Base-by-base conservation (phyloP, 352 stramenopile species). In the Globisporangium irregulare region DNA sequence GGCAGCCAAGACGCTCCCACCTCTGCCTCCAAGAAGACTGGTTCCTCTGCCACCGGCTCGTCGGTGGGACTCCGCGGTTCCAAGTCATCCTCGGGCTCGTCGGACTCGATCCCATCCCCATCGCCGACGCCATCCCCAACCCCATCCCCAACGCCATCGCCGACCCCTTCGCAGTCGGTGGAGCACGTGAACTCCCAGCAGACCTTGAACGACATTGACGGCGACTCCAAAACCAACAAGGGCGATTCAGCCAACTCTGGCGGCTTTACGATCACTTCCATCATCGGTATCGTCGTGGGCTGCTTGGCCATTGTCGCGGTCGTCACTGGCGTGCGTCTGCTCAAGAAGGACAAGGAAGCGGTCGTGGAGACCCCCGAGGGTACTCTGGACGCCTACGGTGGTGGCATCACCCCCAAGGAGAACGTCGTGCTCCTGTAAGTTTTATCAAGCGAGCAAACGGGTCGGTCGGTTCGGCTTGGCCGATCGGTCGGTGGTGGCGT, bases 401-500 rank as follows among this genome's bases (percentile, higher is more conserved):
- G 78, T 32, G 76, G 85, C 66, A 86, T 93, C 71, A 93, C 85
- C 69, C 85, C 85, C 51, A 93, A 93, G 75, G 85, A 93, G 70
- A 85, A 91, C 64, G 83, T 93, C 71, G 68, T 93, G 64, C 77
- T 93, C 69, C 76, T 93, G 66, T 93, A 93, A 89, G 74, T 88
- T 62, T 62, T 62, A 62, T 62, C 56, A 50, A 62, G 32, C 56
- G 87, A 64, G 77, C 46, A 68, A 55, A n/a, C 53, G 57, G 64
- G 15, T 64, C 41, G 38, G 38, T 48, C 41, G 15, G 41, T 54
- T 60, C 27, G 29, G 27, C 20, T 12, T 15, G 48, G 7, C 27
- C 20, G 55, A 20, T 25, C 10, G 32, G n/a, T 20, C 10, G 32
- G n/a, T 20, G 56, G 10, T 50, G 56, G 22, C 24, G 56, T 62